Evolutionary conservation across 2,329 filamentous ascomycete genomes (phyloP).

Genomic region (Bertia moriformis): DNA sequence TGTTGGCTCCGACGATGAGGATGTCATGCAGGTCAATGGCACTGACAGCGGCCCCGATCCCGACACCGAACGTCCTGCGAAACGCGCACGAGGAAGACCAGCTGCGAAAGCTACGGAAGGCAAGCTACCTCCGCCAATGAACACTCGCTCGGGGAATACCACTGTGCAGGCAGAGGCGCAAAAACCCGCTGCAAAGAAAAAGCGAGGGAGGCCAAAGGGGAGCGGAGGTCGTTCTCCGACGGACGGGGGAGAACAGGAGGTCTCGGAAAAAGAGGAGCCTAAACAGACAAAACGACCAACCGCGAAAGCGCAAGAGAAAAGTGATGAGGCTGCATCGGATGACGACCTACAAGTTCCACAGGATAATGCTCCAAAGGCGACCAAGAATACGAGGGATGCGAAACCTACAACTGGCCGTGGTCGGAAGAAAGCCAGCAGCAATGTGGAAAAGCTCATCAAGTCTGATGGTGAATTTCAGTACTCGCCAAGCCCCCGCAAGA

Average conservation of each 20-base stretch:
- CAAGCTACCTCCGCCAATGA: not conserved
- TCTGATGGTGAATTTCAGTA: constrained; percentile 1
- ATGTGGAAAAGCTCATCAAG: not conserved
- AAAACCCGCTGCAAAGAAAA: not conserved
- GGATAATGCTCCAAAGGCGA: not conserved
- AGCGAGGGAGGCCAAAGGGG: not conserved
- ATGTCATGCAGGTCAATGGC: not conserved
- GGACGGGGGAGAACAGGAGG: not conserved
- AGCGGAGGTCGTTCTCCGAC: no score
- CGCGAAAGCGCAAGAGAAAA: not conserved
- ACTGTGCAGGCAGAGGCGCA: not conserved
- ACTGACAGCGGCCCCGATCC: not conserved
- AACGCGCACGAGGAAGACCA: not conserved
- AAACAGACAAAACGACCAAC: no score
- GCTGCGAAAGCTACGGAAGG: not conserved
- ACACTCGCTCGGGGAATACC: no score
- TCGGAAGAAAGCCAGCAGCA: not conserved
- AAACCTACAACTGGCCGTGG: not conserved
- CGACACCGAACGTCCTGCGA: not conserved
- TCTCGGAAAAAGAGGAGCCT: no score
- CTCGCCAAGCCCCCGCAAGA: not conserved
- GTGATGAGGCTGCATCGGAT: not conserved
- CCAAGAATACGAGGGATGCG: not conserved
- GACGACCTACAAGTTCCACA: no score
- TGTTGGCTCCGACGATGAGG: not conserved